Base-by-base conservation (phyloP, 2,329 filamentous ascomycete genomes). In the Colletotrichum sp. region DNA sequence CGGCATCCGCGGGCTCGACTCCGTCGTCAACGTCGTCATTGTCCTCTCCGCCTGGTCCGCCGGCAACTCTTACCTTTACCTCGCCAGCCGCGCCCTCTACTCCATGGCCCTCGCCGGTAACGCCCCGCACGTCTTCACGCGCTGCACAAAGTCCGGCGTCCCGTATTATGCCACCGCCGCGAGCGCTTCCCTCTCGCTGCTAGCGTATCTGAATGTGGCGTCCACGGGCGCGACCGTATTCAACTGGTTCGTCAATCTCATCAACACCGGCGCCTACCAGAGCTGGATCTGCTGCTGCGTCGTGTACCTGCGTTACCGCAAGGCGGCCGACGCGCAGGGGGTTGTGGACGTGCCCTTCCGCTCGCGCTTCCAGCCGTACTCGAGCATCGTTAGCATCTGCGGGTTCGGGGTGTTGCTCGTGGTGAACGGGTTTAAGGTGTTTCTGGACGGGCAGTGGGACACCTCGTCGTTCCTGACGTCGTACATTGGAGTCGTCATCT, bases 341-440 rank as follows among this genome's bases (percentile, higher is more conserved):
- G 7, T 63, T 4, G 15, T 2, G 1, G 15, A 63, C 18, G 15
- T 24, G 13, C 61, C 34, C 31, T 47, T 27, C 21, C 21, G 61
- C 13, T 63, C 61, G 8, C 34, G 34, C 1, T 18, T 63, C 6
- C 61, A 63, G 36, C 61, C 61, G 6, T 43, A 63, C 31, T 51
- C 43, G 43, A 51, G 59, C n/a, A 18, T 34, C 21, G 12, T 47
- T 1, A n/a, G 34, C 16, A 16, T 43, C 0, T 31, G 21, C 18
- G 61, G 61, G 61, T 16, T 81, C 73, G 88, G 6, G 80, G 93
- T 64, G 54, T 91, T 94, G 73, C 87, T 91, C 64, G 74, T 94
- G 24, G 93, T 92, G 0, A 91, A 91, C 78, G 93, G 93, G 5
- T 94, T 94, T 81, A 90, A 90, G 8, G 87, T 89, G 5, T 94